Percentiles rank a stretch among this genome's conserved stretches.
Conservation (phyloP, 257 asterid species). For the Coffea canephora region DNA sequence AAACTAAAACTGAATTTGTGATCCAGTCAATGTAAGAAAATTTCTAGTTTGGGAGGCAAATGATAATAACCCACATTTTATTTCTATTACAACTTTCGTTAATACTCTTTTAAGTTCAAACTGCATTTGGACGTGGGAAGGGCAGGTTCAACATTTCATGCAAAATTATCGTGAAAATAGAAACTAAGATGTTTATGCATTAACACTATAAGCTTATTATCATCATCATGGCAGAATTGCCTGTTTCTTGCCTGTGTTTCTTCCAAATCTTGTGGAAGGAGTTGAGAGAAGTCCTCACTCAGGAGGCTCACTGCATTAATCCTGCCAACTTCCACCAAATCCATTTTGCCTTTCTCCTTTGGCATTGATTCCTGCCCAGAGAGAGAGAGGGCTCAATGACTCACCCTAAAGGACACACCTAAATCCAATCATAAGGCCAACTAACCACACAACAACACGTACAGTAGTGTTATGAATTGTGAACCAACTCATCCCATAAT, state of each 20-base stretch:
- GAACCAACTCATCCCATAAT: not conserved
- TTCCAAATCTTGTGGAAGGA: slow-evolving; percentile 14
- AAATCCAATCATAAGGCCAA: slow-evolving; percentile 43
- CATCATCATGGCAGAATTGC: not conserved
- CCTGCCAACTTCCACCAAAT: slow-evolving; percentile 49
- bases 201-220: not conserved
- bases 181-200: no score
- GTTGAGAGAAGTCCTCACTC: slow-evolving; percentile 2
- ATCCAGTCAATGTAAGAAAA: no score
- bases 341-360: slow-evolving; percentile 24
- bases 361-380: slow-evolving; percentile 3
- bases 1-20: no score
- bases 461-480: not conserved
- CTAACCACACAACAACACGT: slow-evolving; percentile 29
- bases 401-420: slow-evolving; percentile 34
- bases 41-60: no score
- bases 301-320: not conserved
- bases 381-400: slow-evolving; percentile 9
- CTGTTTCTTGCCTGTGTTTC: not conserved
- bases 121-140: no score
- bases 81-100: no score
- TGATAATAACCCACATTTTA: no score
- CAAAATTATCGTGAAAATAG: no score
- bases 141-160: no score
- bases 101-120: no score